A percentile compares a stretch with the other conserved stretches of the same genome.
These are phyloP conservation scores for Cryomyces minteri DNA, from an alignment of 495 filamentous ascomycete species.

Conservation along the genomic window DNA sequence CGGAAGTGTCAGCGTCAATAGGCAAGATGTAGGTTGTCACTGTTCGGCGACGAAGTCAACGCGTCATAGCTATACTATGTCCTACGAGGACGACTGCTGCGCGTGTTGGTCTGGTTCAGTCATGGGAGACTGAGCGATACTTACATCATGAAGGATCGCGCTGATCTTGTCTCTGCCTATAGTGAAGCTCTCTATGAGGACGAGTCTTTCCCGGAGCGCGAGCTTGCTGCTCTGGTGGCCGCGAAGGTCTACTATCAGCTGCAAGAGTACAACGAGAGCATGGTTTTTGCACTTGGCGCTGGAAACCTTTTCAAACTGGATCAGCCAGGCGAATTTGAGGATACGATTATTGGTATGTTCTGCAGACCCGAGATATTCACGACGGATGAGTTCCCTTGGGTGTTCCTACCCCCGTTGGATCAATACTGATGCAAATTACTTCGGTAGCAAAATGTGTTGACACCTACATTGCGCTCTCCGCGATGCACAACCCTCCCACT, in stretches of 20 bases:
- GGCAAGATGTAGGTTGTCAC: conserved; percentile 64
- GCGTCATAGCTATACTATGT: no score
- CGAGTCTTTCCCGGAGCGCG: conserved; percentile 80
- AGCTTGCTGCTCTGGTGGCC: conserved; percentile 83
- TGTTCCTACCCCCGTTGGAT: no score
- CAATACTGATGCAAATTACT: background rate
- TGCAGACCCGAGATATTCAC: background rate
- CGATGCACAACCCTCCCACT: conserved; percentile 39
- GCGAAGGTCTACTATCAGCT: conserved; percentile 98
- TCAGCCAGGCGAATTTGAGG: conserved; percentile 84
- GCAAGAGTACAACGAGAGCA: conserved; percentile 96
- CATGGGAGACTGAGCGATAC: no score
- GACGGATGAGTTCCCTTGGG: no score
- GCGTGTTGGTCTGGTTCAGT: no score
- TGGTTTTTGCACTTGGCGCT: conserved; percentile 91
- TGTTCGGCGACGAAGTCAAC: background rate
- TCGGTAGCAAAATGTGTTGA: conserved; percentile 75
- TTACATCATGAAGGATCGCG: no score
- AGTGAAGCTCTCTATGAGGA: conserved; percentile 98
- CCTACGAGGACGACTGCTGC: no score
- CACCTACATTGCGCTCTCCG: conserved; percentile 82
- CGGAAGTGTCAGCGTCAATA: conserved; percentile 80
- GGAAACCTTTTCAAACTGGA: conserved; percentile 91
- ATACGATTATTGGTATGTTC: conserved; percentile 73
- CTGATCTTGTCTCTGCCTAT: conserved; percentile 4